Conservation (phyloP, 805 yeast genomes). For the Teunomyces barrocoloradensis region DNA sequence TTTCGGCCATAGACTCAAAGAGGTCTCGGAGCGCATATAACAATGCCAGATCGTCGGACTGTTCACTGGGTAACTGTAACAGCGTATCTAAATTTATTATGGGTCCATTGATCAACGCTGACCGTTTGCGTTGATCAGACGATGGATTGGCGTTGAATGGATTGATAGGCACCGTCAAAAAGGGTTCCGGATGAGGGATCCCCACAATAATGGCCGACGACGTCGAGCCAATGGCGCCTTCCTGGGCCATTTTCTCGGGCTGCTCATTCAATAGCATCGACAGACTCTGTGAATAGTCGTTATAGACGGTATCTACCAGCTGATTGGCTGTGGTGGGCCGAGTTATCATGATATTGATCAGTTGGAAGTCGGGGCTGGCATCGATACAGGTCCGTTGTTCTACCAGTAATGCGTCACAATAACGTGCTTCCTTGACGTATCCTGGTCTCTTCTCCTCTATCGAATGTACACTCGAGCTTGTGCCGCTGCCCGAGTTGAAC, state of each 20-base stretch:
- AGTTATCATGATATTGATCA: conserved; percentile 33
- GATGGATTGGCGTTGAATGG: conserved; percentile 43
- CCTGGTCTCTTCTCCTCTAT: conserved; percentile 8
- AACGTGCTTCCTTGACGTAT: conserved; percentile 25
- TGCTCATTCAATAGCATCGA: conserved; percentile 29
- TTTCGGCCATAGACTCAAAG: conserved; percentile 79
- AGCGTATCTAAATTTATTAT: conserved; percentile 77
- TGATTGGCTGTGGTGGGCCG: conserved; percentile 26
- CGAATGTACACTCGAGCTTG: not conserved
- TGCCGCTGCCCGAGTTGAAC: conserved; percentile 22
- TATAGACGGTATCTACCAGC: conserved; percentile 1
- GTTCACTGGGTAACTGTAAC: conserved; percentile 39
- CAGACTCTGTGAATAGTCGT: conserved; percentile 33
- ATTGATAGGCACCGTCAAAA: conserved; percentile 31
- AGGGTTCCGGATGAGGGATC: conserved; percentile 40
- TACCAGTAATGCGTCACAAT: conserved; percentile 30
- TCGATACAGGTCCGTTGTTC: conserved; percentile 30
- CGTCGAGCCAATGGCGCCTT: conserved; percentile 24
- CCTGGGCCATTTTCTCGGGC: conserved; percentile 11
- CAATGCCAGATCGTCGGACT: conserved; percentile 28
- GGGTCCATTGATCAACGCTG: conserved; percentile 79
- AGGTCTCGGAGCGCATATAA: conserved; percentile 74
- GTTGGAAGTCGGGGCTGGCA: conserved; percentile 25
- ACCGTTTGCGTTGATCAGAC: conserved; percentile 72
- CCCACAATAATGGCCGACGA: conserved; percentile 36